Conservation (phyloP, 768 basidiomycete species). For the Lentinula guzmanii region DNA sequence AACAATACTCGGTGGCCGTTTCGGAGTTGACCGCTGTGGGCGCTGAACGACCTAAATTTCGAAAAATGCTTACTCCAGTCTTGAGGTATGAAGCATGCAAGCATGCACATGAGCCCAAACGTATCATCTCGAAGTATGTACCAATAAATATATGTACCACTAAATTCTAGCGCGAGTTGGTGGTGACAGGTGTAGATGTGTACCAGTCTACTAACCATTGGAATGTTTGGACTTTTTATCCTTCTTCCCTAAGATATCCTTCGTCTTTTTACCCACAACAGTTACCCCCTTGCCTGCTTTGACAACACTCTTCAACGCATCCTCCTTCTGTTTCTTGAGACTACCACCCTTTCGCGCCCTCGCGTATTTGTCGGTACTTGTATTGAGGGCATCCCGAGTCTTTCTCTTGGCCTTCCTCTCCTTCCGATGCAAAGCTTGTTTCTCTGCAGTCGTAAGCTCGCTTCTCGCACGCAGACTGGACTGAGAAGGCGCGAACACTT, state of each 20-base stretch:
- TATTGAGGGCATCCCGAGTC: slow-evolving; percentile 58
- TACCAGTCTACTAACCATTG: neutral
- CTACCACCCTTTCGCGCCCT: slow-evolving; percentile 45
- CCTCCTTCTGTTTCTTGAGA: slow-evolving; percentile 79
- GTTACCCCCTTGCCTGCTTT: slow-evolving; percentile 85
- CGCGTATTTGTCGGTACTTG: slow-evolving; percentile 58
- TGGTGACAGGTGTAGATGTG: neutral
- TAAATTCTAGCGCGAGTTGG: too few relatives aligned
- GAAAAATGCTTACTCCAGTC: too few relatives aligned
- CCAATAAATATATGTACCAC: too few relatives aligned
- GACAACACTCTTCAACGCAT: slow-evolving; percentile 74
- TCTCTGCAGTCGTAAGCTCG: slow-evolving; percentile 84
- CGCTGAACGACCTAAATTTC: too few relatives aligned
- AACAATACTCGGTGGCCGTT: neutral
- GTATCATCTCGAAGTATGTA: too few relatives aligned
- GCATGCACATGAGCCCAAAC: too few relatives aligned
- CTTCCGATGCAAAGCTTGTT: slow-evolving; percentile 62
- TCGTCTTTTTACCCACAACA: slow-evolving; percentile 69
- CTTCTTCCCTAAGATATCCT: slow-evolving; percentile 24
- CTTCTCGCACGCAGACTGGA: slow-evolving; percentile 56
- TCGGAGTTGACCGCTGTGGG: too few relatives aligned
- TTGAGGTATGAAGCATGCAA: too few relatives aligned
- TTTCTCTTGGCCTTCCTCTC: slow-evolving; percentile 68
- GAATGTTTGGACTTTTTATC: slow-evolving; percentile 21
- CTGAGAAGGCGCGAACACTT: slow-evolving; percentile 64